Evolutionary conservation across 2,329 filamentous ascomycete genomes (phyloP).

Genomic region (Daldinia sp.): DNA sequence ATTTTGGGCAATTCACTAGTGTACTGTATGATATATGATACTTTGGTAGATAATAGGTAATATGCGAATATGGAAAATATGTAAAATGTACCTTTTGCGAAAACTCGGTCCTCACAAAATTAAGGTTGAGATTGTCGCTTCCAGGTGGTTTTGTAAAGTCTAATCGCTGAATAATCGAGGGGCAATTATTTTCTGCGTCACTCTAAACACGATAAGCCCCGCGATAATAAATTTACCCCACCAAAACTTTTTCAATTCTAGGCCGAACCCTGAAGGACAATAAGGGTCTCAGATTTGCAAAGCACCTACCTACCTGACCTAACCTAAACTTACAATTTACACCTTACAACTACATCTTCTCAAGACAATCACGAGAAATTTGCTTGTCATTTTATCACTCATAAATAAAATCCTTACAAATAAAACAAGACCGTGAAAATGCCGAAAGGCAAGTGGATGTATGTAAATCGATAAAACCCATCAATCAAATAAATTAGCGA

Average conservation of each 20-base stretch:
- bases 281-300: neutral
- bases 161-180: constrained; percentile 57
- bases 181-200: constrained; percentile 60
- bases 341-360: neutral
- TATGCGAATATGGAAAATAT: neutral
- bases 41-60: too few relatives aligned
- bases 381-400: neutral
- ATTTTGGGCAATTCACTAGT: constrained; percentile 56
- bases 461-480: constrained; percentile 49
- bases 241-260: constrained; percentile 47
- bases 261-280: constrained; percentile 21
- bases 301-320: neutral
- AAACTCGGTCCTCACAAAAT: constrained; percentile 10
- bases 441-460: constrained; percentile 83
- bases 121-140: constrained; percentile 24
- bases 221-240: constrained; percentile 48
- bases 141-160: constrained; percentile 17
- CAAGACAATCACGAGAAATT: neutral
- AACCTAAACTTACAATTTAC: neutral
- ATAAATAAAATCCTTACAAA: neutral
- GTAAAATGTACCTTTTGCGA: neutral
- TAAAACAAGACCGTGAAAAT: constrained; percentile 63
- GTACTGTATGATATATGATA: neutral
- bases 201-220: constrained; percentile 44
- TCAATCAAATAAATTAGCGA: neutral